A percentile compares a stretch with the other conserved stretches of the same genome.
phyloP scores from a whole-genome alignment of 768 basidiomycete genomes.

The Tricholoma saponaceum region DNA sequence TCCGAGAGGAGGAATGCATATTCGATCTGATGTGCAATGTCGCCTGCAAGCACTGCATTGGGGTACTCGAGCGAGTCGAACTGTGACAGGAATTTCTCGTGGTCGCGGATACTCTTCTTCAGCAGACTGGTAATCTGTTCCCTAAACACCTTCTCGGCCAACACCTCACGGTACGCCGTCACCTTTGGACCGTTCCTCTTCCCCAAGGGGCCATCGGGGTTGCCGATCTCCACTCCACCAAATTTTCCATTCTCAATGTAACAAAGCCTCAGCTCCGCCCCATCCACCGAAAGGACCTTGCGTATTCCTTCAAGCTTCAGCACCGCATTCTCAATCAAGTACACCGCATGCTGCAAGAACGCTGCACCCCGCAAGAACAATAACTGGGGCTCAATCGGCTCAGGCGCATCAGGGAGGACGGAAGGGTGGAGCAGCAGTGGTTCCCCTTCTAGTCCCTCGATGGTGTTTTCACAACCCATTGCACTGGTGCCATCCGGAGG shows the following conservation, averaged over 20 bases:
- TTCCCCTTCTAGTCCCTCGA: constrained; percentile 51
- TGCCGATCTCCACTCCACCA: constrained; percentile 83
- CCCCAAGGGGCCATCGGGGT: constrained; percentile 76
- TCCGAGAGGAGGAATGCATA: constrained; percentile 67
- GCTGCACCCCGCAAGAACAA: constrained; percentile 82
- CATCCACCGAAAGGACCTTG: constrained; percentile 57
- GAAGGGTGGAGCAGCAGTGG: constrained; percentile 63
- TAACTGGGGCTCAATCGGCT: constrained; percentile 82
- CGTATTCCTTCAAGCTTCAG: constrained; percentile 66
- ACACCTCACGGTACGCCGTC: constrained; percentile 55
- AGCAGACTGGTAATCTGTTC: constrained; percentile 58
- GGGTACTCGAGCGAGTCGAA: constrained; percentile 69
- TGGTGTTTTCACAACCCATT: constrained; percentile 31
- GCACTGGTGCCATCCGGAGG: constrained; percentile 64
- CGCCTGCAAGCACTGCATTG: constrained; percentile 29
- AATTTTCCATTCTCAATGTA: constrained; percentile 72
- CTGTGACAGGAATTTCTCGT: constrained; percentile 78
- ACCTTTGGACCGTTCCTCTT: constrained; percentile 52
- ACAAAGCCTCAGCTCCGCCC: constrained; percentile 73
- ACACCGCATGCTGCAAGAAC: constrained; percentile 75
- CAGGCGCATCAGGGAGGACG: constrained; percentile 71
- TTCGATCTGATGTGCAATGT: constrained; percentile 53
- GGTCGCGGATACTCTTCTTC: constrained; percentile 77
- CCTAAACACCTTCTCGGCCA: constrained; percentile 52
- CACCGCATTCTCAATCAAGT: constrained; percentile 69